Base-by-base conservation (phyloP, 768 basidiomycete species). In the Leucocoprinus birnbaumii region DNA sequence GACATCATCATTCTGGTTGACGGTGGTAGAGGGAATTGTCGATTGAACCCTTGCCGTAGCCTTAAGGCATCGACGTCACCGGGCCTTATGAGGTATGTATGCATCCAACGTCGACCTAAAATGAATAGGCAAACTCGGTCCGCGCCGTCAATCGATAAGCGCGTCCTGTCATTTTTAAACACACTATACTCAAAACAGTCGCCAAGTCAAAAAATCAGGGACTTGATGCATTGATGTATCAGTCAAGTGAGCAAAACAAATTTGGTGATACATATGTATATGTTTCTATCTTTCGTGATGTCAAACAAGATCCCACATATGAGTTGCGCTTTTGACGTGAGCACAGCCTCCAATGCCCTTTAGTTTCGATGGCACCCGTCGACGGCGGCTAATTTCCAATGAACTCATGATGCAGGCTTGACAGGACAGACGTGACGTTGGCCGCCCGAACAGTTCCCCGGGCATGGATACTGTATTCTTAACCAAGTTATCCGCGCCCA, bases 361-460 rank as follows among this genome's bases (percentile, higher is more conserved):
- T 43, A n/a, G 41, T 51, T 27, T 51, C 26, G 41, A 51, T 51
- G 40, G 25, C 14, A 35, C 42, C 51, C 9, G 42, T 43, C 6
- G 16, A 11, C 51, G 41, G 51, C 51, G 42, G 51, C 27, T 48
- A 18, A 9, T 48, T 31, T 35, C 31, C 16, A 35, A 13, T 48
- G 26, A 3, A 6, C 7, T 31, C 47, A 31, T 31, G n/a, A n/a
- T n/a, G n/a, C 25, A 27, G 22, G 18, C 4, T 35, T 18, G 47
- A 48, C 18, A 18, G 31, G 31, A n/a, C 47, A 48, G 47, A 43
- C 51, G 26, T 51, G 51, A 43, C 25, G 19, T 48, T 31, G 47
- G 18, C 47, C 31, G 27, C 27, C 25, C 31, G 25, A 31, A 48
- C 48, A 13, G 25, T 14, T 24, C 14, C 13, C 34, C 19, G 35